phyloP scores from a whole-genome alignment of 495 filamentous ascomycete species.

The Choiromyces venosus region DNA sequence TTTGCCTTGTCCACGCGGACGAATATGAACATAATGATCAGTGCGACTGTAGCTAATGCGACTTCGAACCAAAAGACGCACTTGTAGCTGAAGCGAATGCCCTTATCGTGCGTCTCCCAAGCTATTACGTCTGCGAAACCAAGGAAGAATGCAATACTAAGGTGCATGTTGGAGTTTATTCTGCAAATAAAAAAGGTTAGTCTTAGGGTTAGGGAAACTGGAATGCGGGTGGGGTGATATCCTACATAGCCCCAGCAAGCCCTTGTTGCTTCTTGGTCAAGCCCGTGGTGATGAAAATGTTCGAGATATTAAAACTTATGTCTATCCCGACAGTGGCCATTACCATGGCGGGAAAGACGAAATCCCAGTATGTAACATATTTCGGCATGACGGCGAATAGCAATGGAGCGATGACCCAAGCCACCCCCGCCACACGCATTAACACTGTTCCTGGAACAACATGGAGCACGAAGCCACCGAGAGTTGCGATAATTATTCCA shows the following conservation, averaged over 20 bases:
- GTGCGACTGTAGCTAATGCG: constrained; percentile 52
- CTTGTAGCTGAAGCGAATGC: constrained; percentile 53
- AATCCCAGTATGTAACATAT: constrained; percentile 62
- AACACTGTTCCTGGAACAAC: constrained; percentile 65
- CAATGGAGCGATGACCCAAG: constrained; percentile 59
- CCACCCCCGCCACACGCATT: constrained; percentile 60
- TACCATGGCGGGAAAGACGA: constrained; percentile 76
- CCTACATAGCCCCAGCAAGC: constrained; percentile 60
- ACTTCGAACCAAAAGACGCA: constrained; percentile 65
- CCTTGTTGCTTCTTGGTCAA: constrained; percentile 67
- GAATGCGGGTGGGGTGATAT: constrained; percentile 20
- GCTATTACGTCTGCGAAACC: constrained; percentile 68
- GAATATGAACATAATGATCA: constrained; percentile 55
- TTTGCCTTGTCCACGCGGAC: constrained; percentile 63
- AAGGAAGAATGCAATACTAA: constrained; percentile 80
- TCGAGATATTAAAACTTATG: constrained; percentile 75
- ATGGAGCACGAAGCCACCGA: constrained; percentile 73
- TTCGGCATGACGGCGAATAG: constrained; percentile 67
- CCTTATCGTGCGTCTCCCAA: constrained; percentile 49
- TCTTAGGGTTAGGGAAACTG: constrained; percentile 44
- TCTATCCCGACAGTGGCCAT: constrained; percentile 77
- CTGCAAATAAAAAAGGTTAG: constrained; percentile 25
- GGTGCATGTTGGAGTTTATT: constrained; percentile 60
- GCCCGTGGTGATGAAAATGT: constrained; percentile 75
- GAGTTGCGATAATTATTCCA: constrained; percentile 63